Base-by-base conservation (phyloP, 2,329 filamentous ascomycete species). In the Akanthomyces uredinophilus region DNA sequence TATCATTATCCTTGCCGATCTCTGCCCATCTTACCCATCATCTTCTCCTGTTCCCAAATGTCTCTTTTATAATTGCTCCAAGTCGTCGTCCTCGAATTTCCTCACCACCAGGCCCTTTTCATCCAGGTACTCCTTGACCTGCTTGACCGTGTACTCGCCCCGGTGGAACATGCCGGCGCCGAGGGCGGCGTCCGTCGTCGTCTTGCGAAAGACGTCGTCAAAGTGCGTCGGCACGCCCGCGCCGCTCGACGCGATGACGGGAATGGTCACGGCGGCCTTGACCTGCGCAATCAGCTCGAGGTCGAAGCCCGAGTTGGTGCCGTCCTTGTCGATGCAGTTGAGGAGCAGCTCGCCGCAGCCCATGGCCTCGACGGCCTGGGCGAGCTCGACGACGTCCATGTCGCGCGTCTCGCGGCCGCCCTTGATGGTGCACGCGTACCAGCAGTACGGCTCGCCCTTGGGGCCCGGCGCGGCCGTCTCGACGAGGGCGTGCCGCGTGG, bases 121-220 rank as follows among this genome's bases (percentile, higher is more conserved):
- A 27, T 81, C 80, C 63, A 99, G 75, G 70, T 90, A 84, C 63
- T 96, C 89, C 77, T 99, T 99, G 53, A 99, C 95, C 71, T 98
- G 88, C 74, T 87, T 88, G 18, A 99, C 94, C 0, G 93, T 96
- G 75, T 94, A 99, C 78, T 99, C 94, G 43, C 89, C 91, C 54
- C 95, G 82, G 78, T 99, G 95, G 77, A 99, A 99, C 89, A 99
- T 99, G 59, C 95, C 95, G 10, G 95, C 95, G 3, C 95, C 95
- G 64, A 99, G 78, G 32, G 95, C 95, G 55, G 95, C 95, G 80
- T 99, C 95, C 3, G 94, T 94, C 18, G 82, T 81, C 10, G 95
- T 98, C 77, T 90, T 80, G 62, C 84, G 80, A 75, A 99, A 99
- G 1, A 98, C 95, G 72, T 98, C 90, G 57, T 87, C 83, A 72